Conservation (phyloP, 2,329 filamentous ascomycete species). For the Chaetomium olivaceum region DNA sequence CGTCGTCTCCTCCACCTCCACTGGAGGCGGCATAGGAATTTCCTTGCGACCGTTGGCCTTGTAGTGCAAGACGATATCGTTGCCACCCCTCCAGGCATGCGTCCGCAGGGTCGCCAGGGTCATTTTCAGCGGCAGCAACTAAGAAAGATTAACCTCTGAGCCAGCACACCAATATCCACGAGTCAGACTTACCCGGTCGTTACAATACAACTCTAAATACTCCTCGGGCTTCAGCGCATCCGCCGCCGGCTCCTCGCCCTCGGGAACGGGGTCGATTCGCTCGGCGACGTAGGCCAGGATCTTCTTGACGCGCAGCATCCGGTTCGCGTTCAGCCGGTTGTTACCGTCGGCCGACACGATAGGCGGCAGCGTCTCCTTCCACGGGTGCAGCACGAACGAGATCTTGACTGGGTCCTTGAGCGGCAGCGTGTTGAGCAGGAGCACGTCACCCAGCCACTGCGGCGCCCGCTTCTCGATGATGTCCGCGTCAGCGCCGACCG, state of each 20-base stretch:
- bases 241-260: conserved; percentile 56
- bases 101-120: conserved; percentile 90
- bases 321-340: conserved; percentile 90
- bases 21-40: conserved; percentile 43
- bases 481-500: conserved; percentile 74
- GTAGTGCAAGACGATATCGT: conserved; percentile 87
- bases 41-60: conserved; percentile 85
- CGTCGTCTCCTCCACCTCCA: conserved; percentile 21
- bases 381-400: conserved; percentile 88
- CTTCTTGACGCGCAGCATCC: conserved; percentile 95
- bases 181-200: conserved; percentile 70
- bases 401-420: conserved; percentile 93
- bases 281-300: conserved; percentile 91
- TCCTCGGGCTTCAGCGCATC: conserved; percentile 77
- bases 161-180: not conserved
- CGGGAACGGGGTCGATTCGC: conserved; percentile 68
- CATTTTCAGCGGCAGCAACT: conserved; percentile 77
- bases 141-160: conserved; percentile 21
- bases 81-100: conserved; percentile 93
- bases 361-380: conserved; percentile 69
- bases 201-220: conserved; percentile 92
- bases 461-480: conserved; percentile 83
- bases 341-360: conserved; percentile 77
- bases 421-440: conserved; percentile 79
- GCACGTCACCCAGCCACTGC: conserved; percentile 87